phyloP scores from a whole-genome alignment of 208 protist genomes.

The Wallacemonas sp. region DNA sequence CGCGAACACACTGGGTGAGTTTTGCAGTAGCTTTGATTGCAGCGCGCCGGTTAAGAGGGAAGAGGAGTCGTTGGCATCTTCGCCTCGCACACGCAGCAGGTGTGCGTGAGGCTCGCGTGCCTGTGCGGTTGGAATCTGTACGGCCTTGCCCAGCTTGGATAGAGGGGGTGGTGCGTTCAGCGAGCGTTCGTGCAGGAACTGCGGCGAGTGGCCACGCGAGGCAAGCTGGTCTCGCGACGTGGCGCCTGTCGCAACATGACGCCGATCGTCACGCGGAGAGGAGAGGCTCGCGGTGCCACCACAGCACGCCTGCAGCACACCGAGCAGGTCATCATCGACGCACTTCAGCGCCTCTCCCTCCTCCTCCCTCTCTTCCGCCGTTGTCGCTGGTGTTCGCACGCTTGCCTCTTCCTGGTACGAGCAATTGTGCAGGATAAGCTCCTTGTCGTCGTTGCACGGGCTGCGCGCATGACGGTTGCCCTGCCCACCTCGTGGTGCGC shows the following conservation, averaged over 20 bases:
- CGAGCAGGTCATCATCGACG: not conserved
- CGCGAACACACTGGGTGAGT: not conserved
- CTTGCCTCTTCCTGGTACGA: not conserved
- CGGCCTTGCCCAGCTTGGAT: not conserved
- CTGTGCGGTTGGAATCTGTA: not conserved
- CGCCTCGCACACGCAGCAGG: not conserved
- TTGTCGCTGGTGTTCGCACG: too few species aligned
- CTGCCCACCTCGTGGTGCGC: not conserved
- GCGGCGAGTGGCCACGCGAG: not conserved
- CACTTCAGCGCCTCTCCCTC: not conserved
- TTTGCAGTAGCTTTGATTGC: not conserved
- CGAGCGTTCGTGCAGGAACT: not conserved
- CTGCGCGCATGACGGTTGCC: not conserved
- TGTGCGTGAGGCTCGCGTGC: not conserved
- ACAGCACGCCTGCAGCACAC: not conserved
- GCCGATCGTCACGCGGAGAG: too few species aligned
- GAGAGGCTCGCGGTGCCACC: too few species aligned
- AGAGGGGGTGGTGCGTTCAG: conserved; percentile 1
- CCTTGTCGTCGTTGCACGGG: not conserved
- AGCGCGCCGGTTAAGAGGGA: not conserved
- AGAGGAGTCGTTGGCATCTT: too few species aligned
- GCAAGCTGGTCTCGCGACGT: too few species aligned
- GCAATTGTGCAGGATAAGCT: not conserved
- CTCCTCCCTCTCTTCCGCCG: not conserved
- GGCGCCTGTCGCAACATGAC: too few species aligned